Percentiles rank a stretch among this genome's conserved stretches.
Conservation (phyloP, 768 basidiomycete genomes). For the Rhodotorula taiwanensis region DNA sequence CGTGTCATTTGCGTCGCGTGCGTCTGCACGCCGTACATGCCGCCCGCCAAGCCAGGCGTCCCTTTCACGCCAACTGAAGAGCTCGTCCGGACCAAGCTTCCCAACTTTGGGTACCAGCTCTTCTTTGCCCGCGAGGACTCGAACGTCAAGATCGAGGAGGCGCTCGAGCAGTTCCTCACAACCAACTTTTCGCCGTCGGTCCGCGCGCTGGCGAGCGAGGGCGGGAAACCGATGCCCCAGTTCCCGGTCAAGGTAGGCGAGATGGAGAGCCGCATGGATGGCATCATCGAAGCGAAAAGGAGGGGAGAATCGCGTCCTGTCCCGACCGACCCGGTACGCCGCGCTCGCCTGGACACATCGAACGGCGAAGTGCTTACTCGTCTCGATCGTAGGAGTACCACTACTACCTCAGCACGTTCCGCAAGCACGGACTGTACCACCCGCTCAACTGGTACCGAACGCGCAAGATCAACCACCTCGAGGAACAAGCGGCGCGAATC, state of each 20-base stretch:
- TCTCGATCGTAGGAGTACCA: slow-evolving; percentile 18
- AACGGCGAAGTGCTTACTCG: background rate
- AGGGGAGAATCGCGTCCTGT: slow-evolving; percentile 2
- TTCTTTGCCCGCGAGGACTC: slow-evolving; percentile 18
- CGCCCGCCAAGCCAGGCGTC: slow-evolving; percentile 3
- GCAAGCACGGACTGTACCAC: slow-evolving; percentile 7
- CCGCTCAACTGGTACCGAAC: slow-evolving; percentile 35
- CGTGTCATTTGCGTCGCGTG: slow-evolving; percentile 24
- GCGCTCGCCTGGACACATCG: background rate
- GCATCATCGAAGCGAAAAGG: slow-evolving; percentile 3
- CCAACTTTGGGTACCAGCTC: slow-evolving; percentile 35
- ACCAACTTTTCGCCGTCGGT: slow-evolving; percentile 5
- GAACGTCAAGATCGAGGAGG: slow-evolving; percentile 13
- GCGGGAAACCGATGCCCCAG: background rate
- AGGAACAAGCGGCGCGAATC: slow-evolving; percentile 16
- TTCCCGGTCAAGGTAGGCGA: slow-evolving; percentile 18
- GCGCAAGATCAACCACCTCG: slow-evolving; percentile 8
- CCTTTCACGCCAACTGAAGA: slow-evolving; percentile 8
- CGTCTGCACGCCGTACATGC: slow-evolving; percentile 33
- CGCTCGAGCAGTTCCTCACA: slow-evolving; percentile 9
- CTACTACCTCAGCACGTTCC: slow-evolving; percentile 23
- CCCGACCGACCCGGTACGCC: slow-evolving; percentile 23
- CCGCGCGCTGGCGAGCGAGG: background rate
- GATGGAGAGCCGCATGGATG: slow-evolving; percentile 11
- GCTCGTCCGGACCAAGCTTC: slow-evolving; percentile 18